phyloP scores from a whole-genome alignment of 176 grass and related monocot species.

The Guadua angustifolia region DNA sequence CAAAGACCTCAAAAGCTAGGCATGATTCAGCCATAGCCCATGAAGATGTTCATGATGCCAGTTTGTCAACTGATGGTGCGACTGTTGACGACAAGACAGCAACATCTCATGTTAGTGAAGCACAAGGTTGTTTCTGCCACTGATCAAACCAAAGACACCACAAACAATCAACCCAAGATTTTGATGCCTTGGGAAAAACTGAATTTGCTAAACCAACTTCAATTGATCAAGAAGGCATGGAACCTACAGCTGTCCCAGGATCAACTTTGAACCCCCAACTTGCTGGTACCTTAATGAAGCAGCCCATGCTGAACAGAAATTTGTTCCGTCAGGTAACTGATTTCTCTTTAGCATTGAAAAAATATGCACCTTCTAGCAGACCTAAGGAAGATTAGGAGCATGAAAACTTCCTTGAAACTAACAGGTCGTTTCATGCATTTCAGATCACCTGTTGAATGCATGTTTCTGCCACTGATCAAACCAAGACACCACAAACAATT shows the following conservation, averaged over 20 bases:
- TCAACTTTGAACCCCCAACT: background rate
- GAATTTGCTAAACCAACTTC: too few species aligned
- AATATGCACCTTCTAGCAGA: conserved; percentile 9
- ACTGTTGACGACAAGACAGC: too few species aligned
- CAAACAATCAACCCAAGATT: too few species aligned
- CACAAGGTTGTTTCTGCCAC: too few species aligned
- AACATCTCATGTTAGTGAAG: too few species aligned
- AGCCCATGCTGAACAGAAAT: conserved; percentile 2
- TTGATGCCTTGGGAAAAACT: too few species aligned
- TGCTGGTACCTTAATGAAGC: background rate
- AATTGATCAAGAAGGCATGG: background rate
- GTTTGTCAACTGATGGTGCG: too few species aligned
- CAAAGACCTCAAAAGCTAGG: too few species aligned
- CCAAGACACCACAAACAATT: background rate
- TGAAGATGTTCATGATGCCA: too few species aligned
- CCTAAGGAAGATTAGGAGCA: conserved; percentile 25
- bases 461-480: background rate
- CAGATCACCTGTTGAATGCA: conserved; percentile 41
- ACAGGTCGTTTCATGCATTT: conserved; percentile 28
- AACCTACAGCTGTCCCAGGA: background rate
- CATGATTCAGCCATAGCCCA: too few species aligned
- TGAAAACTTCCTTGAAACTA: conserved; percentile 25
- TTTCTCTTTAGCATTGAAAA: conserved; percentile 28
- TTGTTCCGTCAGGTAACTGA: conserved; percentile 21
- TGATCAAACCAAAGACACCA: accelerated